Conservation (phyloP, 2,329 filamentous ascomycete species). For the Penicillium sumatraense region DNA sequence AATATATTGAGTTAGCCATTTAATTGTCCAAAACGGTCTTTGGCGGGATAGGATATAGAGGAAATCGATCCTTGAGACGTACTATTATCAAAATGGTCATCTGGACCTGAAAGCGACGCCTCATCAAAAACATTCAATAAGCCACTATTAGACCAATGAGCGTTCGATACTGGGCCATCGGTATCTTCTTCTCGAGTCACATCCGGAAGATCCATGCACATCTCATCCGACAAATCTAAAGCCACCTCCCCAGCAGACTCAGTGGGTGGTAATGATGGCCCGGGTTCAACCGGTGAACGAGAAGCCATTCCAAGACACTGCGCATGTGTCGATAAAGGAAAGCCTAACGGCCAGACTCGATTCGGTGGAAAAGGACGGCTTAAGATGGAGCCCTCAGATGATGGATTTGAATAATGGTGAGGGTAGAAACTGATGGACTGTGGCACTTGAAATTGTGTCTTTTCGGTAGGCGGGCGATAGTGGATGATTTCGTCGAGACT, state of each 20-base stretch:
- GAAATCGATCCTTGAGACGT: constrained; percentile 5
- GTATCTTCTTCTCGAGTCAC: not conserved
- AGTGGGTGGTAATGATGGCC: not conserved
- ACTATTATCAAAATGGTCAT: constrained; percentile 1
- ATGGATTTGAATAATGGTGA: not conserved
- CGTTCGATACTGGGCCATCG: constrained; percentile 6
- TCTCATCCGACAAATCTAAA: constrained; percentile 1
- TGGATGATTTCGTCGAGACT: constrained; percentile 10
- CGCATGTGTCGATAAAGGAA: constrained; percentile 4
- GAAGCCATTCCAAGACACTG: not conserved
- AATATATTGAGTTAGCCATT: not conserved
- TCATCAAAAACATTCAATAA: constrained; percentile 7
- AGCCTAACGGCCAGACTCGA: not conserved
- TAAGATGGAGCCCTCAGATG: constrained; percentile 2
- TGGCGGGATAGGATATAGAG: not conserved
- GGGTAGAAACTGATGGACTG: not conserved
- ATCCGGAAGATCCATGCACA: constrained; percentile 4
- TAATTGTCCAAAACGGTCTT: not conserved
- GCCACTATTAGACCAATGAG: constrained; percentile 1
- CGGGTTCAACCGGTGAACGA: not conserved
- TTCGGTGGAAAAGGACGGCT: constrained; percentile 3
- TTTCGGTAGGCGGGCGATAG: constrained; percentile 7
- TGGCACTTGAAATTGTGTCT: constrained; percentile 3
- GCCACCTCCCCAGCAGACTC: not conserved
- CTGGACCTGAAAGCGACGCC: constrained; percentile 1